Conservation (phyloP, 805 yeast genomes). For the Cyberlindnera amylophila region DNA sequence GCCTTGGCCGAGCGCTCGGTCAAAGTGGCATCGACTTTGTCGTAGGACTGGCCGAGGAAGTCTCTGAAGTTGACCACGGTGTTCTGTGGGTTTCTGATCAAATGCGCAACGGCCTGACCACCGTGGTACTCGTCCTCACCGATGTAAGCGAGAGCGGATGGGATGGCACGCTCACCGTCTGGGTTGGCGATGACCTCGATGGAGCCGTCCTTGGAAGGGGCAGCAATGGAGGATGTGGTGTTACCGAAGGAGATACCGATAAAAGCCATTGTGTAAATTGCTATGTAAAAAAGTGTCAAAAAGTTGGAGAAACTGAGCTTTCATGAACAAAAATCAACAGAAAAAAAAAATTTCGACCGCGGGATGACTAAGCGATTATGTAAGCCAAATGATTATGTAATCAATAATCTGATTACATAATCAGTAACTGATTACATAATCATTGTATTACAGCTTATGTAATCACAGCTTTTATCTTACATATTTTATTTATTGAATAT, state of each 20-base stretch:
- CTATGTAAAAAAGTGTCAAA: too few species aligned
- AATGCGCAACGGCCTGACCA: constrained; percentile 89
- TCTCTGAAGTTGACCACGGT: constrained; percentile 93
- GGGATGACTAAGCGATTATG: neutral
- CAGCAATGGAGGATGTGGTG: constrained; percentile 92
- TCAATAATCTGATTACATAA: too few species aligned
- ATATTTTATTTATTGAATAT: too few species aligned
- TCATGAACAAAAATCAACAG: too few species aligned
- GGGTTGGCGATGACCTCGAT: constrained; percentile 98
- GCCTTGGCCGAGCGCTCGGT: constrained; percentile 67
- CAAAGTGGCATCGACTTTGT: constrained; percentile 62
- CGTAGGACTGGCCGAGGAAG: constrained; percentile 73
- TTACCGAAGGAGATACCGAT: constrained; percentile 97
- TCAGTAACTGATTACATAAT: too few species aligned
- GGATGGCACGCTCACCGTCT: constrained; percentile 97
- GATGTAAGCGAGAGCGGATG: constrained; percentile 86
- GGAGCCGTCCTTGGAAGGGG: constrained; percentile 78
- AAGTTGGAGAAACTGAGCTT: neutral
- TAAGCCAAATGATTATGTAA: neutral
- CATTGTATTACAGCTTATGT: too few species aligned
- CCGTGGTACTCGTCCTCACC: constrained; percentile 97
- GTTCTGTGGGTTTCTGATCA: constrained; percentile 83
- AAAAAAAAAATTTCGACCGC: constrained; percentile 1
- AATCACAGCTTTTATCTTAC: too few species aligned
- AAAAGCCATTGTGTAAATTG: constrained; percentile 46